Base-by-base conservation (phyloP, 768 basidiomycete species). In the Inosperma sp. region DNA sequence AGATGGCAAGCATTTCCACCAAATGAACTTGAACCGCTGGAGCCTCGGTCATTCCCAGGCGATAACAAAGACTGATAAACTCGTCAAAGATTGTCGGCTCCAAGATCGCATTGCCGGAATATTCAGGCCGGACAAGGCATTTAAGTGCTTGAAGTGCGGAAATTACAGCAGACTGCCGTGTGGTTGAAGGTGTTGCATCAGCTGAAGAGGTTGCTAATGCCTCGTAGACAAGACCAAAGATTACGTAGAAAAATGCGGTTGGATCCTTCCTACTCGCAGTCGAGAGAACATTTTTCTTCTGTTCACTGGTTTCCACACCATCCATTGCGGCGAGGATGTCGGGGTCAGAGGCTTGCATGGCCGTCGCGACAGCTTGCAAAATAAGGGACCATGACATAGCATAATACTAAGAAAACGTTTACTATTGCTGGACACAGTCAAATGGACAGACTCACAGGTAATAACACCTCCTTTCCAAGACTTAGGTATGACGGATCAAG, bases 151-250 rank as follows among this genome's bases (percentile, higher is more conserved):
- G 81, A 9, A 96, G 75, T 3, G 83, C 78, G 6, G 89, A 81
- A 2, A 81, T 65, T 8, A 83, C 71, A 6, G 80, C 70, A 1
- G 71, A 67, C 41, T 75, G 71, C 5, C 77, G 77, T 8, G 70
- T 57, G 9, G 72, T 62, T 5, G 71, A 64, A 2, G 72, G 65
- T 4, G 78, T 76, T 0, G 81, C 72, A 48, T 89, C 81, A 0
- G 83, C 68, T 2, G 85, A 80, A 3, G 86, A 78, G 0, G 79
- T 74, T 0, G 81, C 80, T 6, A 97, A 71, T 0, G 89, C 84
- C 63, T 98, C 95, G 58, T 88, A 99, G 1, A 95, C 84, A n/a
- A 98, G 79, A 9, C 95, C 94, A 62, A 95, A 97, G 4, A 96
- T 63, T 9, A 90, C 78, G 68, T 85, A 93, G 71, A 97, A 99